Base-by-base conservation (phyloP, 1,139 yeast species). In the Tardiomyces depauwii region DNA sequence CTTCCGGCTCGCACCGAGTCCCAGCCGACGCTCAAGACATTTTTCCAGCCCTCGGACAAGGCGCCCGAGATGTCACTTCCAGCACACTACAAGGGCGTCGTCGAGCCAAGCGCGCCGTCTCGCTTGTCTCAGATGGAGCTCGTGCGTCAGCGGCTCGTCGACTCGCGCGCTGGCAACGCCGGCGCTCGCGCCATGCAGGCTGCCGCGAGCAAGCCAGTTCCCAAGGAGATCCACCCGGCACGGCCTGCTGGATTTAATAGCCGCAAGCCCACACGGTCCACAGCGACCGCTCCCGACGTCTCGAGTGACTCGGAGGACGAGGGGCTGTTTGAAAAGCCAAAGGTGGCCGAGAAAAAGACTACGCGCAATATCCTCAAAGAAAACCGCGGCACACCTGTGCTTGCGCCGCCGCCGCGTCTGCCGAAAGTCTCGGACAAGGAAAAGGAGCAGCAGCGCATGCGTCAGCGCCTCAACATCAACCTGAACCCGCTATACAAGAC, bases 241-340 rank as follows among this genome's bases (percentile, higher is more conserved):
- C 71, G 95, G 45, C 85, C 89, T 0, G 78, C 95, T 1, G 96
- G 95, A 0, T 89, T 87, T 63, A 84, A 87, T 58, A 32, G 33
- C 18, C 48, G 39, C 30, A 42, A 50, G 18, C 33, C 32, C 4
- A 11, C 39, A 10, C 23, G 16, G 14, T 23, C 23, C 2, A 19
- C 38, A 7, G 21, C 41, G 18, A 21, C 27, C 10, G 19, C 25
- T 2, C 40, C n/a, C 30, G 39, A 45, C 16, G 33, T n/a, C 7
- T 21, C 21, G 23, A 47, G 45, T 14, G 48, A 54, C 16, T 30
- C 36, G 11, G 57, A 53, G 28, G 55, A 52, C 13, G 58, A 58
- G 36, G 61, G 62, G 2, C 44, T 58, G 13, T 55, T 59, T 45
- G 54, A 46, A 42, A 47, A 49, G 41, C 36, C 41, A 3, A 44